Conservation (phyloP, 345 rosid species). For the Arabis hirsuta region DNA sequence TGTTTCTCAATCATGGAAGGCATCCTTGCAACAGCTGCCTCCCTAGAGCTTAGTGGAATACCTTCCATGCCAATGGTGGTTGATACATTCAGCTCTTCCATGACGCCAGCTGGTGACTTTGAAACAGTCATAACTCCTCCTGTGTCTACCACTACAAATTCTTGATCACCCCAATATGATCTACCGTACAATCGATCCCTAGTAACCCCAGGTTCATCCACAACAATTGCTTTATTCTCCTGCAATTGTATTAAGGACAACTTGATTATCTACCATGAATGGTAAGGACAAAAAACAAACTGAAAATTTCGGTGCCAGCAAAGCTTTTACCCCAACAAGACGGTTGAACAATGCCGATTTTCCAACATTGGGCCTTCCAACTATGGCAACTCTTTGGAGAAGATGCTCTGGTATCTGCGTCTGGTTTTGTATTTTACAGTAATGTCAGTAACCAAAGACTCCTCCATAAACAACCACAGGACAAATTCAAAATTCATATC, state of each 20-base stretch:
- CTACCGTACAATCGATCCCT: constrained; percentile 95
- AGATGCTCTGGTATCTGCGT: constrained; percentile 88
- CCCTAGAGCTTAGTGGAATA: constrained; percentile 77
- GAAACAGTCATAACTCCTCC: constrained; percentile 91
- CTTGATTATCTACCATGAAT: not conserved
- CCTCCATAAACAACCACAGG: constrained; percentile 4
- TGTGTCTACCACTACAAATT: constrained; percentile 89
- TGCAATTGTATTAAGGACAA: constrained; percentile 32
- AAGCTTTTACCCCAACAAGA: constrained; percentile 75
- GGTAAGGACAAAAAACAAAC: not conserved
- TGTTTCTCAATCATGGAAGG: constrained; percentile 98
- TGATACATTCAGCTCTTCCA: constrained; percentile 80
- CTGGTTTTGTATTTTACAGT: constrained; percentile 32
- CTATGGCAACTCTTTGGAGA: constrained; percentile 81
- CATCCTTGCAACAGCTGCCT: constrained; percentile 94
- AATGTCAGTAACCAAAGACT: constrained; percentile 17
- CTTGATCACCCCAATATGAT: constrained; percentile 83
- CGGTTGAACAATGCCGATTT: constrained; percentile 96
- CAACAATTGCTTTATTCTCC: constrained; percentile 92
- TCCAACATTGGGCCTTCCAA: constrained; percentile 98
- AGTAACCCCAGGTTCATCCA: constrained; percentile 97
- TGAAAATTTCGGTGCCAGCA: not conserved
- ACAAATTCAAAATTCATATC: not conserved
- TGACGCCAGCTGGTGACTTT: constrained; percentile 67
- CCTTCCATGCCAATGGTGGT: constrained; percentile 97